Evolutionary conservation across 495 filamentous ascomycete genomes (phyloP).

Genomic region (Margaritispora aquatica): DNA sequence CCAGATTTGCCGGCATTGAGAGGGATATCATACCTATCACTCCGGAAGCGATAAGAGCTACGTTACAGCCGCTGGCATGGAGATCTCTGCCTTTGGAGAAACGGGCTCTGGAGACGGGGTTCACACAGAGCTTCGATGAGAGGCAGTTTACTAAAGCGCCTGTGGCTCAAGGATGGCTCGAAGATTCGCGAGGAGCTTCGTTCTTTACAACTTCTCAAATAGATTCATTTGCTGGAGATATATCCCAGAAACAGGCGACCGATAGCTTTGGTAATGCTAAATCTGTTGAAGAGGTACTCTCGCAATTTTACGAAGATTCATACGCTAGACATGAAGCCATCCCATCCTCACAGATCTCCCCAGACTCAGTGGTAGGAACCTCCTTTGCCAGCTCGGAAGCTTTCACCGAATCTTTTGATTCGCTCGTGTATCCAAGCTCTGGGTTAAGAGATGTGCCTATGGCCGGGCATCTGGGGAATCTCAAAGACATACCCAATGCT

Average conservation of each 20-base stretch:
- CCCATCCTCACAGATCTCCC: constrained; percentile 42
- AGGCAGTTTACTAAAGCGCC: constrained; percentile 34
- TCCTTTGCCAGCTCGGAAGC: constrained; percentile 13
- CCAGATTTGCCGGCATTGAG: constrained; percentile 35
- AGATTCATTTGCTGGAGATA: constrained; percentile 24
- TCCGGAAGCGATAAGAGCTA: constrained; percentile 16
- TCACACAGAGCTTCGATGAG: constrained; percentile 36
- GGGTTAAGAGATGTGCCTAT: constrained; percentile 5
- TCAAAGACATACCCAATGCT: constrained; percentile 66
- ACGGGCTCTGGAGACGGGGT: constrained; percentile 32
- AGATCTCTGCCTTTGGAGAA: constrained; percentile 37
- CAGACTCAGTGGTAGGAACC: constrained; percentile 9
- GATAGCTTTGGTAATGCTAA: constrained; percentile 15
- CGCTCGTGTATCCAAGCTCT: neutral
- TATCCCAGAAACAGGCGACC: constrained; percentile 22
- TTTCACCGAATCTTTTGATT: constrained; percentile 6
- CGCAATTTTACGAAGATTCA: constrained; percentile 70
- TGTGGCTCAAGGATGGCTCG: constrained; percentile 25
- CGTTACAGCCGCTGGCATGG: constrained; percentile 34
- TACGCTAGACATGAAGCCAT: constrained; percentile 56
- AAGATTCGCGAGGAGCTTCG: constrained; percentile 27
- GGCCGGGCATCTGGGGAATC: constrained; percentile 45
- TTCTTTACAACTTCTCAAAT: constrained; percentile 44
- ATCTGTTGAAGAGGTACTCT: constrained; percentile 33
- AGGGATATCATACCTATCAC: neutral